Conservation (phyloP, 495 filamentous ascomycete species). For the Extremus antarcticus region DNA sequence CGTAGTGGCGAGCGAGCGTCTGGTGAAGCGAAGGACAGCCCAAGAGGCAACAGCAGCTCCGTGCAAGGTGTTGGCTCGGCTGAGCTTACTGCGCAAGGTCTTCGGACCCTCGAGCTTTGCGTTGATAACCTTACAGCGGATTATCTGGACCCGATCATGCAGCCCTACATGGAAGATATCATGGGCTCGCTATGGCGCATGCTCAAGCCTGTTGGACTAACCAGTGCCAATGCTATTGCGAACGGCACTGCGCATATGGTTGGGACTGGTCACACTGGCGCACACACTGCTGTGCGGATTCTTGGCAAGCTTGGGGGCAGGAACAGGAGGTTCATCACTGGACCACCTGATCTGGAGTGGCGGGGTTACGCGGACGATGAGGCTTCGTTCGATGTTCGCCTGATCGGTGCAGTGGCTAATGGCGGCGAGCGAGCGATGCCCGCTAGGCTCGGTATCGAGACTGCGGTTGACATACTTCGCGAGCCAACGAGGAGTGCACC, state of each 20-base stretch:
- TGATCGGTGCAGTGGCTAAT: slow-evolving; percentile 68
- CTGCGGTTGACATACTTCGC: slow-evolving; percentile 75
- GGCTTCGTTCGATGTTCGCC: slow-evolving; percentile 72
- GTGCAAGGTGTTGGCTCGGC: slow-evolving; percentile 32
- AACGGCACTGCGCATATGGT: slow-evolving; percentile 6
- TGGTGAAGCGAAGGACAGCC: not conserved
- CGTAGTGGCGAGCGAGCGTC: slow-evolving; percentile 49
- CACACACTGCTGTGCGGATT: slow-evolving; percentile 97
- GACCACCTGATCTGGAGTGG: slow-evolving; percentile 68
- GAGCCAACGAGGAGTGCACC: slow-evolving; percentile 54
- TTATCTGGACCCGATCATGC: slow-evolving; percentile 98
- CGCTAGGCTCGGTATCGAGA: slow-evolving; percentile 69
- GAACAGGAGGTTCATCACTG: slow-evolving; percentile 88
- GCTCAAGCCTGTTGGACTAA: slow-evolving; percentile 81
- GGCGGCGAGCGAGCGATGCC: slow-evolving; percentile 68
- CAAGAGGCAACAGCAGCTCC: not conserved
- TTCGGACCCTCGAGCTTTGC: slow-evolving; percentile 89
- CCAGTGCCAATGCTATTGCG: slow-evolving; percentile 21
- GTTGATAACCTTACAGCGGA: slow-evolving; percentile 97
- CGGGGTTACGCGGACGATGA: slow-evolving; percentile 77
- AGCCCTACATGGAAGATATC: slow-evolving; percentile 92
- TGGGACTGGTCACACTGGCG: slow-evolving; percentile 60
- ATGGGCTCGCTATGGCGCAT: slow-evolving; percentile 97
- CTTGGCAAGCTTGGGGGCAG: slow-evolving; percentile 92
- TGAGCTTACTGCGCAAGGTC: slow-evolving; percentile 86